These are phyloP conservation scores for Scutellaria baicalensis DNA, from an alignment of 257 asterid species.

Conservation along the genomic window DNA sequence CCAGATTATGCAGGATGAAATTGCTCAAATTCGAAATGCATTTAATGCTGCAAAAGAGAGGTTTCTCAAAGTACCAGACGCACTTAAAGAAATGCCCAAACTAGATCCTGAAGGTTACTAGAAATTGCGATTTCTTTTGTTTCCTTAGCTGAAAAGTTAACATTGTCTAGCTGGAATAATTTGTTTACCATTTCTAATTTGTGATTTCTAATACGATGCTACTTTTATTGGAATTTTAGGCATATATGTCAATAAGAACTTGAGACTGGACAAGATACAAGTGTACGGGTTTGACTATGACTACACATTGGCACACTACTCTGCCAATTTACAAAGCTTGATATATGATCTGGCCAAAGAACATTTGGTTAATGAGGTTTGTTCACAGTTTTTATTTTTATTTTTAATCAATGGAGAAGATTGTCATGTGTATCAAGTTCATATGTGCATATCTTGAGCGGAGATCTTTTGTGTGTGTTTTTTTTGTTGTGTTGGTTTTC, in stretches of 20 bases:
- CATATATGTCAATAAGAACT: slow-evolving; percentile 74
- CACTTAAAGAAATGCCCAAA: slow-evolving; percentile 64
- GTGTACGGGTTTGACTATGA: slow-evolving; percentile 97
- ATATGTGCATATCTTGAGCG: not conserved
- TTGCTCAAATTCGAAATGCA: slow-evolving; percentile 50
- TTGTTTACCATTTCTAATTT: not conserved
- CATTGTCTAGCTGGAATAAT: not conserved
- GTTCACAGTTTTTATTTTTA: slow-evolving; percentile 34
- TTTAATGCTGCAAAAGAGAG: slow-evolving; percentile 59
- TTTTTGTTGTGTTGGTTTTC: slow-evolving; percentile 19
- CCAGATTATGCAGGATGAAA: slow-evolving; percentile 36
- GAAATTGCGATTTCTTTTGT: not conserved
- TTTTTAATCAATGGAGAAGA: not conserved
- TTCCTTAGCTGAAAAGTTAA: not conserved
- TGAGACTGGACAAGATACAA: slow-evolving; percentile 82
- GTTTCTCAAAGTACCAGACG: slow-evolving; percentile 65
- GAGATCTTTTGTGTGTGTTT: not conserved
- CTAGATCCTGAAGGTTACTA: slow-evolving; percentile 75
- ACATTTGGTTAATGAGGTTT: slow-evolving; percentile 88
- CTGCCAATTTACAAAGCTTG: slow-evolving; percentile 73
- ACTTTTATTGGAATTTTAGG: slow-evolving; percentile 45
- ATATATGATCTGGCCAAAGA: slow-evolving; percentile 89
- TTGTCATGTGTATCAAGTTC: not conserved
- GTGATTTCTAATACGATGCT: slow-evolving; percentile 9
- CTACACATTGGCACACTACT: slow-evolving; percentile 96